Evolutionary conservation across 306 rosid genomes (phyloP).

Genomic region (Parietaria judaica): DNA sequence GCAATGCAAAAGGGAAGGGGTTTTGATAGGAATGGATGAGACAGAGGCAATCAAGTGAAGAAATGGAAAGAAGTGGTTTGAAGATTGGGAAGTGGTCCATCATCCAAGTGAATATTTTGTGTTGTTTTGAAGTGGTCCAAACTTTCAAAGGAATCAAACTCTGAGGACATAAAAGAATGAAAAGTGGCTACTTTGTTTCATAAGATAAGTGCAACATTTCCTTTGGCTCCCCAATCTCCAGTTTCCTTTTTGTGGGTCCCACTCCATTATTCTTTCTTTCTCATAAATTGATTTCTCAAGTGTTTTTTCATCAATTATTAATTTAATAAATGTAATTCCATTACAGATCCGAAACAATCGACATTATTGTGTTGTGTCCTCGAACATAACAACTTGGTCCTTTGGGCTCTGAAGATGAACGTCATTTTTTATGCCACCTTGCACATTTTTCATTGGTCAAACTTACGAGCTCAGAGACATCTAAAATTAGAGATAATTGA

Average conservation of each 20-base stretch:
- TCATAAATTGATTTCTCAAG: neutral
- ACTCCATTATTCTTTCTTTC: neutral
- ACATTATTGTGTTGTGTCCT: too few relatives aligned
- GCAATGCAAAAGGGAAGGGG: neutral
- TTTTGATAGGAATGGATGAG: neutral
- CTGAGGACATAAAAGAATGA: slow-evolving; percentile 15
- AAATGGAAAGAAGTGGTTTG: neutral
- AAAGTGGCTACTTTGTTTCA: slow-evolving; percentile 21
- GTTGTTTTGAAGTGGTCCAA: slow-evolving; percentile 22
- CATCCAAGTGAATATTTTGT: slow-evolving; percentile 5
- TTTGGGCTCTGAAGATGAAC: too few relatives aligned
- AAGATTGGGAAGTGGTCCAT: neutral
- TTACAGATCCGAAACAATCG: too few relatives aligned
- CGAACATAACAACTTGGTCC: too few relatives aligned
- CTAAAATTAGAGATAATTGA: too few relatives aligned
- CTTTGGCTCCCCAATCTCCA: slow-evolving; percentile 20
- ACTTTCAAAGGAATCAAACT: slow-evolving; percentile 9
- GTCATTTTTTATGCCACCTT: too few relatives aligned
- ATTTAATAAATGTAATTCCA: too few relatives aligned
- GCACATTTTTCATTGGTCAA: too few relatives aligned
- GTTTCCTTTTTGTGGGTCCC: slow-evolving; percentile 17
- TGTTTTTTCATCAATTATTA: too few relatives aligned
- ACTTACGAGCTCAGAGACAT: too few relatives aligned
- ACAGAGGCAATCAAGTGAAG: neutral
- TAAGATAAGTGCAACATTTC: slow-evolving; percentile 18